phyloP scores from a whole-genome alignment of 2,329 filamentous ascomycete genomes.

The Escovopsis sp. region DNA sequence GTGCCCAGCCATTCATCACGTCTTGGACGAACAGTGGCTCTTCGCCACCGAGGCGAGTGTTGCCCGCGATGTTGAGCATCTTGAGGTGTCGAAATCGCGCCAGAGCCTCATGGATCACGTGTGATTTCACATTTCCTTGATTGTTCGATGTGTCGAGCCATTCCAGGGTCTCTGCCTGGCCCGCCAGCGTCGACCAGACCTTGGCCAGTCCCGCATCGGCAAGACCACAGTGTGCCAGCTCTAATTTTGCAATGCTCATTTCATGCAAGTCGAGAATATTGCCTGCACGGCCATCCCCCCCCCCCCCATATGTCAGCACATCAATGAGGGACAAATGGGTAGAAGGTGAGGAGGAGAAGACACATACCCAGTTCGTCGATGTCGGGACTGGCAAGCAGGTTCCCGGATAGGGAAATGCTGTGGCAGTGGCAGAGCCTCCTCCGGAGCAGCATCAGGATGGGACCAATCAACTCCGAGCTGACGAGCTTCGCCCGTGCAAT shows the following conservation, averaged over 20 bases:
- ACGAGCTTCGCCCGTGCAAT: slow-evolving; percentile 10
- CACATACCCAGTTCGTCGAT: slow-evolving; percentile 32
- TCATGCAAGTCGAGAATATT: slow-evolving; percentile 19
- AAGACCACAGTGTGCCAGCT: slow-evolving; percentile 36
- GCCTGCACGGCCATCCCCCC: slow-evolving; percentile 7
- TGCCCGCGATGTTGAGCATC: slow-evolving; percentile 35
- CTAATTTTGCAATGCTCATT: slow-evolving; percentile 30
- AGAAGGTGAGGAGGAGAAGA: not conserved
- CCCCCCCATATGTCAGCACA: not conserved
- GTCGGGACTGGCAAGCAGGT: slow-evolving; percentile 30
- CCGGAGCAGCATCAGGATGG: slow-evolving; percentile 34
- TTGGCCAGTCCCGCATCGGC: slow-evolving; percentile 32
- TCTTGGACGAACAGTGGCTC: slow-evolving; percentile 32
- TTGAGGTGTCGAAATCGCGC: slow-evolving; percentile 28
- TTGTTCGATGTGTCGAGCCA: slow-evolving; percentile 39
- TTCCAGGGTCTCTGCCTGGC: slow-evolving; percentile 30
- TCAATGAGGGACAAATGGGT: not conserved
- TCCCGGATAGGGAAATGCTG: slow-evolving; percentile 35
- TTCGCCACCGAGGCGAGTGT: slow-evolving; percentile 30
- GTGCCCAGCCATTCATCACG: slow-evolving; percentile 26
- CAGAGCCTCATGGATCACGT: slow-evolving; percentile 29
- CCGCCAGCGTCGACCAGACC: slow-evolving; percentile 32
- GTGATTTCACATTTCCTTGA: slow-evolving; percentile 33
- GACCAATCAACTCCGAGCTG: slow-evolving; percentile 28
- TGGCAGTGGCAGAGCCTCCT: slow-evolving; percentile 34